phyloP scores from a whole-genome alignment of 139 green algal genomes.

The Chlorella sp. region DNA sequence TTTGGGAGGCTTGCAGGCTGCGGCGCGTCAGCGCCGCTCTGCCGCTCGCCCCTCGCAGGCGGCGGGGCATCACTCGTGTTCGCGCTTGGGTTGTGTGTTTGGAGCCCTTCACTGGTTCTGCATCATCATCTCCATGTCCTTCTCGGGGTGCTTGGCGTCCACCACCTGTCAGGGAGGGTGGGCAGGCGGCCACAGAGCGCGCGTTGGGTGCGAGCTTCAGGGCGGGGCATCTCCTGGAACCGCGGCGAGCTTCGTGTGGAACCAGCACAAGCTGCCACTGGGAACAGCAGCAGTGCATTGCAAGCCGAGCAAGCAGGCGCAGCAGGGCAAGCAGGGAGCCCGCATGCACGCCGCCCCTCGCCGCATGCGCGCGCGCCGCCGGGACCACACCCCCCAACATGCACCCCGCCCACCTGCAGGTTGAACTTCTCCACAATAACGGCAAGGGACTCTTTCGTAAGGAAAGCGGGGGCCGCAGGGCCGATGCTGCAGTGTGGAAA shows the following conservation, averaged over 20 bases:
- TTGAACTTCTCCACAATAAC: conserved; percentile 70
- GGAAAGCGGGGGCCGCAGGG: conserved; percentile 73
- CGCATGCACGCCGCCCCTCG: neutral
- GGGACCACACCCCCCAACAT: too few relatives aligned
- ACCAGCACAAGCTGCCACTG: too few relatives aligned
- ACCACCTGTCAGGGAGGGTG: neutral
- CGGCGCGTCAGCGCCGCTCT: too few relatives aligned
- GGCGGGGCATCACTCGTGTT: too few relatives aligned
- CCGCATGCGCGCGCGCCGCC: too few relatives aligned
- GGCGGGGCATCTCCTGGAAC: too few relatives aligned
- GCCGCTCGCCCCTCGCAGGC: too few relatives aligned
- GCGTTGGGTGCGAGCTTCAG: too few relatives aligned
- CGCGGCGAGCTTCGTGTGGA: too few relatives aligned
- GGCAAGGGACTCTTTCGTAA: conserved; percentile 69
- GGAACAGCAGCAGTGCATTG: neutral
- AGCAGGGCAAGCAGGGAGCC: neutral
- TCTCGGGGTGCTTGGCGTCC: conserved; percentile 15
- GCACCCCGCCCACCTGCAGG: conserved; percentile 45
- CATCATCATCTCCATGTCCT: conserved; percentile 5
- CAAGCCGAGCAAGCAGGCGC: neutral
- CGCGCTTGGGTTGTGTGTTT: too few relatives aligned
- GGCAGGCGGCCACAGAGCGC: too few relatives aligned
- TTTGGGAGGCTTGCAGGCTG: too few relatives aligned
- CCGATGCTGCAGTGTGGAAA: conserved; percentile 50
- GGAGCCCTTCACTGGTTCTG: conserved; percentile 6